phyloP scores from a whole-genome alignment of 1,139 yeast genomes.

The Hansenula lynferdii region DNA sequence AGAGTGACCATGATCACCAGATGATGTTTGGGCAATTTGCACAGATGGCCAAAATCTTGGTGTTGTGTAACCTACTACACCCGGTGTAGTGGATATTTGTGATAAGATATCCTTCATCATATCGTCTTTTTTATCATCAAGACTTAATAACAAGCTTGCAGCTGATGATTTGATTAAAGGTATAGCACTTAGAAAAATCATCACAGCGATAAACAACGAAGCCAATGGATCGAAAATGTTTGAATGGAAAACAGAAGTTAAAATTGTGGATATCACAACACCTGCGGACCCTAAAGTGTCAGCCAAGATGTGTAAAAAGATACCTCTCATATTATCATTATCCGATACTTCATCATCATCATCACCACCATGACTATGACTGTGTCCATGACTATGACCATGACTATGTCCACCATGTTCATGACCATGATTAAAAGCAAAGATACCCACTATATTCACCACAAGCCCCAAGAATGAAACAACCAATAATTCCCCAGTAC shows the following conservation, averaged over 20 bases:
- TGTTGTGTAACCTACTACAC: slow-evolving; percentile 79
- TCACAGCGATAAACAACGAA: slow-evolving; percentile 76
- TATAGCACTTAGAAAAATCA: slow-evolving; percentile 76
- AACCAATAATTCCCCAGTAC: slow-evolving; percentile 78
- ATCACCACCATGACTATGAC: slow-evolving; percentile 18
- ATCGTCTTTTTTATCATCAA: slow-evolving; percentile 54
- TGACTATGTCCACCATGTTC: slow-evolving; percentile 35
- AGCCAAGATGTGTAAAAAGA: slow-evolving; percentile 87
- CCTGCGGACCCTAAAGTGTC: slow-evolving; percentile 97
- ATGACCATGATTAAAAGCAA: slow-evolving; percentile 80
- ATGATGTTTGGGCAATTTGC: slow-evolving; percentile 28
- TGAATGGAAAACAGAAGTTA: slow-evolving; percentile 55
- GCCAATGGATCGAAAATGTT: slow-evolving; percentile 85
- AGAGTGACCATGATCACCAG: no score
- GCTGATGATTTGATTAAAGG: slow-evolving; percentile 85
- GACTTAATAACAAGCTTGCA: slow-evolving; percentile 59
- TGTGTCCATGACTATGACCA: slow-evolving; percentile 23
- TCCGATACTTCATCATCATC: slow-evolving; percentile 20
- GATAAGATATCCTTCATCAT: slow-evolving; percentile 57
- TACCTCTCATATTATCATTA: slow-evolving; percentile 92
- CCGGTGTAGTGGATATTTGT: slow-evolving; percentile 66
- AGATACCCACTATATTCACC: slow-evolving; percentile 88
- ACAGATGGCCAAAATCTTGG: slow-evolving; percentile 89
- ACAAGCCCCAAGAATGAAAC: slow-evolving; percentile 81
- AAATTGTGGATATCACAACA: slow-evolving; percentile 79